Percentiles rank a stretch among this genome's conserved stretches.
Conservation (phyloP, 2,329 filamentous ascomycete species). For the Rhytidhysteron rufulum region DNA sequence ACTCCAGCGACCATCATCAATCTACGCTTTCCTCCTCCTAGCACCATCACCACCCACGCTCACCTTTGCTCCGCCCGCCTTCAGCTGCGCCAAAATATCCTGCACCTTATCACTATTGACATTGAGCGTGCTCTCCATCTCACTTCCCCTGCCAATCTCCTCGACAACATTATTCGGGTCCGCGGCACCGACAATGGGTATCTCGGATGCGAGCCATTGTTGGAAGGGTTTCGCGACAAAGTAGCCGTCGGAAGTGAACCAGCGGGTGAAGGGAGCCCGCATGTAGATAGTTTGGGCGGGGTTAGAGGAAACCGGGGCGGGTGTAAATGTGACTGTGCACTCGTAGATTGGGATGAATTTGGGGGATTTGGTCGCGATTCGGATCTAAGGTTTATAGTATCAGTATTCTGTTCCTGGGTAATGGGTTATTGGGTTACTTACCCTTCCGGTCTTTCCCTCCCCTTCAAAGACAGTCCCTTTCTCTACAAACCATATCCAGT, state of each 20-base stretch:
- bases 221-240: conserved; percentile 76
- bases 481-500: conserved; percentile 84
- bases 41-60: conserved; percentile 19
- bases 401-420: neutral
- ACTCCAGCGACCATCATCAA: too few relatives aligned
- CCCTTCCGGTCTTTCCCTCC: conserved; percentile 62
- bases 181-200: conserved; percentile 61
- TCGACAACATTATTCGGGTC: conserved; percentile 55
- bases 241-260: conserved; percentile 70
- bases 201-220: conserved; percentile 66
- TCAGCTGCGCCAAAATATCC: conserved; percentile 34
- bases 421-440: conserved; percentile 39
- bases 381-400: conserved; percentile 66
- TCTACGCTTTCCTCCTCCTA: conserved; percentile 28
- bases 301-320: conserved; percentile 21
- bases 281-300: conserved; percentile 49
- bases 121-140: conserved; percentile 22
- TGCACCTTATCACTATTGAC: conserved; percentile 27
- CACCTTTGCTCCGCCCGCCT: conserved; percentile 25
- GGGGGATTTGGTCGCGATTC: conserved; percentile 66
- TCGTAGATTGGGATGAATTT: conserved; percentile 83
- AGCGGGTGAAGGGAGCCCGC: conserved; percentile 64
- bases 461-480: conserved; percentile 79
- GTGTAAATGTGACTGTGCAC: conserved; percentile 59
- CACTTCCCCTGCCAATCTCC: conserved; percentile 38